A percentile compares a stretch with the other conserved stretches of the same genome.
Conservation (phyloP, 139 green algal genomes). For the Tetradesmus obliquus region DNA sequence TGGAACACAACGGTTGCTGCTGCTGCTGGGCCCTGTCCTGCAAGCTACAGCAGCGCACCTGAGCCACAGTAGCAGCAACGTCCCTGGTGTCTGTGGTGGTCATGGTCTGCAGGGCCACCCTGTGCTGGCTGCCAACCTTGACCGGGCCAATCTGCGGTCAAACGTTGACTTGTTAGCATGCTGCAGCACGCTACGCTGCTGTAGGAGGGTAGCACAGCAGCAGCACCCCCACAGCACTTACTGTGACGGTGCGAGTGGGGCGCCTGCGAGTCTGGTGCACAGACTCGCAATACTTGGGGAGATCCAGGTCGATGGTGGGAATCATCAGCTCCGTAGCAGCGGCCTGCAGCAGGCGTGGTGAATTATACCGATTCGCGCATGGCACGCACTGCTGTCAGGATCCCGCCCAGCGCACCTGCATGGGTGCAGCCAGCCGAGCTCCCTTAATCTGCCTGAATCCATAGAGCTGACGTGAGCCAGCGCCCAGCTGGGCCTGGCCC, state of each 20-base stretch:
- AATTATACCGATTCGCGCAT: not conserved
- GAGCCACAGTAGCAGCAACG: slow-evolving; percentile 91
- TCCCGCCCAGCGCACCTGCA: not conserved
- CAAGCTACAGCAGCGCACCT: slow-evolving; percentile 65
- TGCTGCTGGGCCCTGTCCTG: not conserved
- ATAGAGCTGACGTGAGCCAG: not conserved
- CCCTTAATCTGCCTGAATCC: not conserved
- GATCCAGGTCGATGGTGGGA: slow-evolving; percentile 1
- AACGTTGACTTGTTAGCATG: not conserved
- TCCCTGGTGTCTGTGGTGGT: slow-evolving; percentile 97
- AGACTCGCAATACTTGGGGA: slow-evolving; percentile 90
- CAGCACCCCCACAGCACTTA: slow-evolving; percentile 48
- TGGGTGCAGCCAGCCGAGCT: not conserved
- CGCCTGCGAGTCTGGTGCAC: slow-evolving; percentile 81
- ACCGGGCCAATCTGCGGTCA: slow-evolving; percentile 90
- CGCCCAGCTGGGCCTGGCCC: slow-evolving; percentile 12
- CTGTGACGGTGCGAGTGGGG: slow-evolving; percentile 90
- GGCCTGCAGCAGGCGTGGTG: slow-evolving; percentile 24
- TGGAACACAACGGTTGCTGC: not conserved
- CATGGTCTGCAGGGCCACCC: slow-evolving; percentile 98
- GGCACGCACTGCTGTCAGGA: not conserved
- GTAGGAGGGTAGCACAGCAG: not conserved
- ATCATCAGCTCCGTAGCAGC: slow-evolving; percentile 43
- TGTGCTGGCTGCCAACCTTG: slow-evolving; percentile 92
- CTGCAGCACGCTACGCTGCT: not conserved